These are phyloP conservation scores for Aspergillus ustus DNA, from an alignment of 2,329 filamentous ascomycete species.

Conservation along the genomic window DNA sequence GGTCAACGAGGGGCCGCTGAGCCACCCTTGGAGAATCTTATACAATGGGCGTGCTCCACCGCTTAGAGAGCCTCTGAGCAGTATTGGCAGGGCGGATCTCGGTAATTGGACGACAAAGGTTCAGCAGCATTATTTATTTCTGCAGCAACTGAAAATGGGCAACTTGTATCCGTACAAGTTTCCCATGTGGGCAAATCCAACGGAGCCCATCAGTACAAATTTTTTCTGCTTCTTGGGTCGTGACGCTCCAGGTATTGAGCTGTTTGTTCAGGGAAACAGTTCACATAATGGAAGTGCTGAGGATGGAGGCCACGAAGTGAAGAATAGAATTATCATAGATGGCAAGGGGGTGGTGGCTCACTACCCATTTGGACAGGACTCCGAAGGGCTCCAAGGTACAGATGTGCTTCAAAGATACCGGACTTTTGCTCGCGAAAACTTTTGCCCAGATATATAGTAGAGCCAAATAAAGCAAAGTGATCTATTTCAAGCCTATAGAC, in stretches of 20 bases:
- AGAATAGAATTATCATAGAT: constrained; percentile 53
- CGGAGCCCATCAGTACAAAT: constrained; percentile 57
- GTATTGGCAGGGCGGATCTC: constrained; percentile 39
- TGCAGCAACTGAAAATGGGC: constrained; percentile 57
- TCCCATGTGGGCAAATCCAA: constrained; percentile 52
- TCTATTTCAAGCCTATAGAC: background rate
- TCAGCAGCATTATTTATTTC: constrained; percentile 50
- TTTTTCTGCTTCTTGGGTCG: constrained; percentile 60
- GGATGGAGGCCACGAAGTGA: constrained; percentile 28
- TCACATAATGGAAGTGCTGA: constrained; percentile 41
- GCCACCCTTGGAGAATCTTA: constrained; percentile 48
- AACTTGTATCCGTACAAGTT: constrained; percentile 56
- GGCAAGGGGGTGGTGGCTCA: constrained; percentile 59
- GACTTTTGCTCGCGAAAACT: constrained; percentile 57
- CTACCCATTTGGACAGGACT: constrained; percentile 53
- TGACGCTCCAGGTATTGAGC: constrained; percentile 54
- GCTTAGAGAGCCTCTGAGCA: too few relatives aligned
- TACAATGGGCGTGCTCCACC: constrained; percentile 37
- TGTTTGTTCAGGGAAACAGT: constrained; percentile 48
- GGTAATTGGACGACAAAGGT: constrained; percentile 56
- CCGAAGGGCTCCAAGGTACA: constrained; percentile 53
- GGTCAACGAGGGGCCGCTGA: constrained; percentile 61
- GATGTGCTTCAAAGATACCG: constrained; percentile 60
- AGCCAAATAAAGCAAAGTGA: background rate
- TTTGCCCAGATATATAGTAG: constrained; percentile 43